These are phyloP conservation scores for Phytophthora vignae DNA, from an alignment of 352 stramenopile genomes.

Conservation along the genomic window DNA sequence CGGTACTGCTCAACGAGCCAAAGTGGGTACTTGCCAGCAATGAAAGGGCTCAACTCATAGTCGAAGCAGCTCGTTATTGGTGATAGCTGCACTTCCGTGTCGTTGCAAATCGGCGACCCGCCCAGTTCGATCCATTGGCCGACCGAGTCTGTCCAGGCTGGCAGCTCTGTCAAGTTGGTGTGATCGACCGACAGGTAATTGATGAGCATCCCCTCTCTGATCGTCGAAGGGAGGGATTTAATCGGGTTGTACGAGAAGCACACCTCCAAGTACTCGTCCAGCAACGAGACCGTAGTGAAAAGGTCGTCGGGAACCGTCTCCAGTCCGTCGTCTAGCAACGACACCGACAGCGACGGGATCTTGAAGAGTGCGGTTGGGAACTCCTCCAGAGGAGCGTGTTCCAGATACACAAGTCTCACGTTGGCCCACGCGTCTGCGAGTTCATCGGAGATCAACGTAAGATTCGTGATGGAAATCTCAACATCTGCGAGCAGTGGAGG, in stretches of 20 bases:
- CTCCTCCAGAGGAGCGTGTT: slow-evolving; percentile 34
- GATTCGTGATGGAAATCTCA: slow-evolving; percentile 53
- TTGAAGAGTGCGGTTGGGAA: slow-evolving; percentile 42
- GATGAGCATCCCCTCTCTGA: slow-evolving; percentile 29
- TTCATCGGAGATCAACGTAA: slow-evolving; percentile 35
- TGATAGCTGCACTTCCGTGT: slow-evolving; percentile 4
- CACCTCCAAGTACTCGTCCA: slow-evolving; percentile 37
- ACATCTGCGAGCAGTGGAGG: slow-evolving; percentile 55
- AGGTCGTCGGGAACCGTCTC: slow-evolving; percentile 31
- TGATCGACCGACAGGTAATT: slow-evolving; percentile 44
- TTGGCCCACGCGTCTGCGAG: slow-evolving; percentile 35
- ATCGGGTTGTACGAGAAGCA: slow-evolving; percentile 46
- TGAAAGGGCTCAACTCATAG: slow-evolving; percentile 21
- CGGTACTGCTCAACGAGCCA: slow-evolving; percentile 6
- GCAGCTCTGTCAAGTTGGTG: slow-evolving; percentile 38
- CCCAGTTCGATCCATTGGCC: slow-evolving; percentile 22
- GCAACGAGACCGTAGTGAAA: slow-evolving; percentile 20
- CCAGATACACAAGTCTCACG: slow-evolving; percentile 46
- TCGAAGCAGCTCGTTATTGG: slow-evolving; percentile 12
- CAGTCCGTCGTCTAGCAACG: slow-evolving; percentile 35
- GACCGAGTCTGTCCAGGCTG: slow-evolving; percentile 37
- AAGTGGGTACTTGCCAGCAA: slow-evolving; percentile 23
- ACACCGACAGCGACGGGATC: slow-evolving; percentile 36
- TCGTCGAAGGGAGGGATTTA: slow-evolving; percentile 22
- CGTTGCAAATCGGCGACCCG: slow-evolving; percentile 24